These are phyloP conservation scores for Penicillium soppii DNA, from an alignment of 495 filamentous ascomycete genomes.

Conservation along the genomic window DNA sequence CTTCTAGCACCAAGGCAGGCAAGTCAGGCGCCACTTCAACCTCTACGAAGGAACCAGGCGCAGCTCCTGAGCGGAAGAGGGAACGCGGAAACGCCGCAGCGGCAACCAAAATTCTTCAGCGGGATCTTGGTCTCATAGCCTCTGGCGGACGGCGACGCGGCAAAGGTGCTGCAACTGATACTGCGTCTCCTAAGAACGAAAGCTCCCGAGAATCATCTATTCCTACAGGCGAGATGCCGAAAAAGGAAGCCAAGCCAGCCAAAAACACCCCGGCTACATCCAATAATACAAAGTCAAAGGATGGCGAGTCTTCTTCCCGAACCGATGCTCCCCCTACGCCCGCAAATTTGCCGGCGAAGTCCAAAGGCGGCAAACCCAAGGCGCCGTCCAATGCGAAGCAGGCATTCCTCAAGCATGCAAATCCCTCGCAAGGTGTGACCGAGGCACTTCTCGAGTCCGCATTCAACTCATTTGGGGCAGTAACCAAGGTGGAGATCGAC, in stretches of 20 bases:
- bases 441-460: constrained; percentile 71
- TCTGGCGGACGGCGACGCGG: constrained; percentile 50
- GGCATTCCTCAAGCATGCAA: constrained; percentile 93
- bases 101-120: constrained; percentile 83
- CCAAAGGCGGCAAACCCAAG: constrained; percentile 34
- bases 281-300: constrained; percentile 23
- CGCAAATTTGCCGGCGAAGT: constrained; percentile 30
- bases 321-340: constrained; percentile 25
- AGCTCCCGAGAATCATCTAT: constrained; percentile 25
- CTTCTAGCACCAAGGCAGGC: constrained; percentile 33
- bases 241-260: constrained; percentile 34
- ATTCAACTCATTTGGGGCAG: constrained; percentile 65
- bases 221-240: constrained; percentile 31
- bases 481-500: constrained; percentile 82
- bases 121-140: constrained; percentile 81
- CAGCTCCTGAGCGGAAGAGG: constrained; percentile 49
- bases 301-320: constrained; percentile 23
- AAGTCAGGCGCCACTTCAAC: constrained; percentile 29
- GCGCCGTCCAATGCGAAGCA: constrained; percentile 61
- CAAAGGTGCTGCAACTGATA: constrained; percentile 32
- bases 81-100: constrained; percentile 71
- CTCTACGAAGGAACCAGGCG: constrained; percentile 32
- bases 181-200: constrained; percentile 30
- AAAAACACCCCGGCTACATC: constrained; percentile 21
- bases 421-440: constrained; percentile 86